Evolutionary conservation across 2,329 filamentous ascomycete species (phyloP).

Genomic region (Trichoderma endophyticum): DNA sequence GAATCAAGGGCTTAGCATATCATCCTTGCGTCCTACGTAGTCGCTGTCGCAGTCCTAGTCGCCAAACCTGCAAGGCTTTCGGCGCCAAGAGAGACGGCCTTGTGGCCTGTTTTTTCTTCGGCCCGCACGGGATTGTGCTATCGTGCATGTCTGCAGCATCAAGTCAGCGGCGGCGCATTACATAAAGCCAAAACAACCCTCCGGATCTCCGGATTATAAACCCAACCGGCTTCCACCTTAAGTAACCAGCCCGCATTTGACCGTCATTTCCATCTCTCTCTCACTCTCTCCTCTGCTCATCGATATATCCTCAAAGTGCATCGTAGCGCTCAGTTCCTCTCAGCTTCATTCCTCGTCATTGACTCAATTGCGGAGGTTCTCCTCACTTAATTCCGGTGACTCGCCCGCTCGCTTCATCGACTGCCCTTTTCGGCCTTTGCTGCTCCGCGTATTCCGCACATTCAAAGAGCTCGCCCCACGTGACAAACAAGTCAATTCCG

Average conservation of each 20-base stretch:
- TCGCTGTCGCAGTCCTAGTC: not conserved
- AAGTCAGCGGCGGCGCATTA: not conserved
- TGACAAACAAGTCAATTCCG: not conserved
- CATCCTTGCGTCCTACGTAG: not conserved
- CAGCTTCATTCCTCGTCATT: not conserved
- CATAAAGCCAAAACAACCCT: not conserved
- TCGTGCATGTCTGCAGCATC: not conserved
- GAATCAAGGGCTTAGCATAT: not conserved
- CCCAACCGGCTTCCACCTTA: not conserved
- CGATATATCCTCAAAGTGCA: not conserved
- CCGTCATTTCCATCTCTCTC: not conserved
- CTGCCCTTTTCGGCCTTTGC: not conserved
- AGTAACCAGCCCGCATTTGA: not conserved
- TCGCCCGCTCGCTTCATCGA: not conserved
- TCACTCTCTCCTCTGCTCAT: not conserved
- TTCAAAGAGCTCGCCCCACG: not conserved
- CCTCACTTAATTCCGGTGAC: not conserved
- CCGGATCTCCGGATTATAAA: conserved; percentile 9
- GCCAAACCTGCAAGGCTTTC: not conserved
- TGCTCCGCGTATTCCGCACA: not conserved
- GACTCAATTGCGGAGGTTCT: not conserved
- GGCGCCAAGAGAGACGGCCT: not conserved
- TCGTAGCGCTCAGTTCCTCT: not conserved
- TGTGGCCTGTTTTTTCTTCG: not conserved
- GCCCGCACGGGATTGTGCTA: not conserved